Conservation (phyloP, 176 grass and related monocot species). For the Pontederia crassipes region DNA sequence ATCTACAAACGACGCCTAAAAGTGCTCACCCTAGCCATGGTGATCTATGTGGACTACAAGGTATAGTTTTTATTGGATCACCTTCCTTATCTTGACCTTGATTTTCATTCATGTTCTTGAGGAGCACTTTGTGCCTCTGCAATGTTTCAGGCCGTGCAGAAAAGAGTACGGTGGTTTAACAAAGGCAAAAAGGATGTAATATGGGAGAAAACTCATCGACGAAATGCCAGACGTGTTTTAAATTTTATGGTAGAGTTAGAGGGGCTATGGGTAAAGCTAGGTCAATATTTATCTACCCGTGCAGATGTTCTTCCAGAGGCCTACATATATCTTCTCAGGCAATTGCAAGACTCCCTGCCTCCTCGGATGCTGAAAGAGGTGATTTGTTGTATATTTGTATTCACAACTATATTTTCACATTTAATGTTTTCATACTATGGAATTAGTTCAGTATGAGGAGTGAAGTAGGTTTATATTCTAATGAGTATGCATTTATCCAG, state of each 20-base stretch:
- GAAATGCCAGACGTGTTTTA: conserved; percentile 80
- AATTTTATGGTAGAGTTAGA: conserved; percentile 89
- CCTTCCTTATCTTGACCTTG: background rate
- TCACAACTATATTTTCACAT: background rate
- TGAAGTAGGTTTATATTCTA: conserved; percentile 1
- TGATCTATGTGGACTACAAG: conserved; percentile 88
- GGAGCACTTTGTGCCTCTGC: background rate
- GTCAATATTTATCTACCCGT: conserved; percentile 95
- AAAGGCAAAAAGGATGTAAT: conserved; percentile 40
- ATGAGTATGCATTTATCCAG: conserved; percentile 19
- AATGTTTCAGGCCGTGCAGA: conserved; percentile 58
- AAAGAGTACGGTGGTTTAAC: conserved; percentile 70
- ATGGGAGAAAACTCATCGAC: conserved; percentile 67
- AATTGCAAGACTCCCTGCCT: conserved; percentile 87
- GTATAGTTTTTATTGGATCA: conserved; percentile 16
- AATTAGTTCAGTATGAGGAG: background rate
- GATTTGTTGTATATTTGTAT: background rate
- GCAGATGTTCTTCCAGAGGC: conserved; percentile 91
- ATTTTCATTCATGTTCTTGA: conserved; percentile 8
- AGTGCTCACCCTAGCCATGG: conserved; percentile 58
- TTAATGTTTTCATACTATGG: background rate
- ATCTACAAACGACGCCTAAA: conserved; percentile 54
- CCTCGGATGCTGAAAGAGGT: conserved; percentile 84
- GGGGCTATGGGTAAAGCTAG: conserved; percentile 94
- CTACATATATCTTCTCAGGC: conserved; percentile 74